Evolutionary conservation across 257 asterid species (phyloP).

Genomic region (Solanum microdontum): DNA sequence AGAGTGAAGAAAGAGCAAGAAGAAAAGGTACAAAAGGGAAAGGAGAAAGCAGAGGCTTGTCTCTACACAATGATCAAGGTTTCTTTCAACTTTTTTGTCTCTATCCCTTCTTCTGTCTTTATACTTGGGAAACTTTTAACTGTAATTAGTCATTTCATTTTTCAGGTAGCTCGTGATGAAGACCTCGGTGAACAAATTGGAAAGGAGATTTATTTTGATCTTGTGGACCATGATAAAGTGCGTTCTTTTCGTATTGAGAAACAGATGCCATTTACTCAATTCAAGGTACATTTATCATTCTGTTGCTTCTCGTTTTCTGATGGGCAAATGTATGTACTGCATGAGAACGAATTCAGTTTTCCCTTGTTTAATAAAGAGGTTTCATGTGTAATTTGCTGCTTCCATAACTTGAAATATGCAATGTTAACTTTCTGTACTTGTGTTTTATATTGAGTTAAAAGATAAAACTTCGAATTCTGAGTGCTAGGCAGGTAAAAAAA

Average conservation of each 20-base stretch:
- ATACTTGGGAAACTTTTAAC: neutral
- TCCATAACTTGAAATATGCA: neutral
- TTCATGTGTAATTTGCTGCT: neutral
- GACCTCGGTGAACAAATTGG: constrained; percentile 69
- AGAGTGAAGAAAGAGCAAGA: constrained; percentile 62
- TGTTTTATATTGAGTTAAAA: too few species aligned
- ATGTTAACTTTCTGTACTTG: too few species aligned
- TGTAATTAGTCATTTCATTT: neutral
- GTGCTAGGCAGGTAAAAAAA: too few species aligned
- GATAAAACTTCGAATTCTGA: too few species aligned
- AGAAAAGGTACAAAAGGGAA: constrained; percentile 52
- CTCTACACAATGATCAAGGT: constrained; percentile 75
- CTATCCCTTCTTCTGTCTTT: neutral
- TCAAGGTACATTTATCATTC: constrained; percentile 40
- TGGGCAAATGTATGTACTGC: neutral
- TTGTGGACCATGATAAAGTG: constrained; percentile 83
- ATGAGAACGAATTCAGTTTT: neutral
- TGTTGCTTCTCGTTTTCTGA: neutral
- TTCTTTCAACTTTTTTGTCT: neutral
- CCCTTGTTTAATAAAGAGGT: neutral
- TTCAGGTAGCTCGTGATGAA: constrained; percentile 73
- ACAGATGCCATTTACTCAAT: constrained; percentile 41
- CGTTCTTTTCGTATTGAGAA: constrained; percentile 60
- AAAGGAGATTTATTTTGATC: constrained; percentile 68
- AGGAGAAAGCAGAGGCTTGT: constrained; percentile 60